Evolutionary conservation across 306 rosid genomes (phyloP).

Genomic region (Cucumis cinereus): DNA sequence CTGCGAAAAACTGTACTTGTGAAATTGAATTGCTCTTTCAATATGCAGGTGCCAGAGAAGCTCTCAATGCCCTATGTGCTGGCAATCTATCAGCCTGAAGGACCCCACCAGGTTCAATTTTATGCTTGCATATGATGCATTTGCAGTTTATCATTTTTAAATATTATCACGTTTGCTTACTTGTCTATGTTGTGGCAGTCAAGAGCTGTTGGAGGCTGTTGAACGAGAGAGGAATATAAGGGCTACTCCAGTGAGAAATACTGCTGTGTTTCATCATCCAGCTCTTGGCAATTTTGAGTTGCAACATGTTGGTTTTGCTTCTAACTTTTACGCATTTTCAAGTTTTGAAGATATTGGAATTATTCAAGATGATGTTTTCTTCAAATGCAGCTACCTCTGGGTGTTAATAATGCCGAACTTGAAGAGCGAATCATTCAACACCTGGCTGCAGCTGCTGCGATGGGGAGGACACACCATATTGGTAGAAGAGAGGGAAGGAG

Average conservation of each 20-base stretch:
- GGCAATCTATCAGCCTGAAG: conserved; percentile 71
- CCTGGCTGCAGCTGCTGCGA: conserved; percentile 79
- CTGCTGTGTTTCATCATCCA: conserved; percentile 52
- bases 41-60: conserved; percentile 83
- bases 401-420: conserved; percentile 39
- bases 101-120: conserved; percentile 62
- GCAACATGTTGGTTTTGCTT: conserved; percentile 45
- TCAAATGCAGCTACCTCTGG: conserved; percentile 38
- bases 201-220: conserved; percentile 70
- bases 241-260: conserved; percentile 41
- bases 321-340: neutral
- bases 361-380: neutral
- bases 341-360: neutral
- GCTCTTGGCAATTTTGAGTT: conserved; percentile 51
- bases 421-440: conserved; percentile 80
- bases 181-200: conserved; percentile 41
- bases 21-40: neutral
- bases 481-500: conserved; percentile 50
- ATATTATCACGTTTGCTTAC: conserved; percentile 5
- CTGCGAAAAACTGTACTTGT: neutral
- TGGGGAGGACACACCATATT: conserved; percentile 54
- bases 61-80: conserved; percentile 96
- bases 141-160: neutral
- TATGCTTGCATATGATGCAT: conserved; percentile 1
- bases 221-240: conserved; percentile 64